Conservation (phyloP, 2,329 filamentous ascomycete genomes). For the Diaporthe aspalathi region DNA sequence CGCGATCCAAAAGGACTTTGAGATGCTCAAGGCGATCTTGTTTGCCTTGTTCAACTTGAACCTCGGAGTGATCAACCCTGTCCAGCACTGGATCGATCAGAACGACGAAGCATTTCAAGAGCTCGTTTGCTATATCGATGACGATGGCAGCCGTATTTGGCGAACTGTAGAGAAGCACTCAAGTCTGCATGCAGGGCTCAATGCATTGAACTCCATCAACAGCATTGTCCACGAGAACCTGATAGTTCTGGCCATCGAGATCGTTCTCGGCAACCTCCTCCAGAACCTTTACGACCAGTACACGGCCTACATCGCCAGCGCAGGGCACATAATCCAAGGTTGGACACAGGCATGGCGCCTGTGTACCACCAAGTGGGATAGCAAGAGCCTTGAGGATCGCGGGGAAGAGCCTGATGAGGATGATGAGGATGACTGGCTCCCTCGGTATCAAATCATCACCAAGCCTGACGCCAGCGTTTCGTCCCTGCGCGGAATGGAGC, state of each 20-base stretch:
- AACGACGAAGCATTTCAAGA: conserved; percentile 24
- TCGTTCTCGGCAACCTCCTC: neutral
- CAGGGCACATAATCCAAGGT: conserved; percentile 25
- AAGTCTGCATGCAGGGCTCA: conserved; percentile 22
- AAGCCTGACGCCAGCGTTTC: conserved; percentile 2
- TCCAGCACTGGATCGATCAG: conserved; percentile 28
- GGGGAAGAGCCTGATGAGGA: conserved; percentile 29
- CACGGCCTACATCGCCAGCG: conserved; percentile 13
- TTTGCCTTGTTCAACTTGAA: neutral
- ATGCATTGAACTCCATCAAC: conserved; percentile 15
- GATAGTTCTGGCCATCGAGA: neutral
- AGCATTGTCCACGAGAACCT: neutral
- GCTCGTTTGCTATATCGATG: conserved; percentile 11
- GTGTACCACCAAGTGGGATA: conserved; percentile 27
- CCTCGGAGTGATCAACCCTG: neutral
- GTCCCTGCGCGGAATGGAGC: conserved; percentile 9
- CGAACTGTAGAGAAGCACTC: conserved; percentile 14
- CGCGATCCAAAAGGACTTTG: neutral
- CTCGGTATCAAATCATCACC: conserved; percentile 18
- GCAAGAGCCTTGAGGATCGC: neutral
- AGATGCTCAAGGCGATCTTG: conserved; percentile 6
- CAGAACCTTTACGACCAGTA: neutral
- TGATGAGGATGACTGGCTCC: conserved; percentile 32
- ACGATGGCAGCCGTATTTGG: conserved; percentile 10
- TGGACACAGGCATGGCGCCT: conserved; percentile 35